A percentile compares a stretch with the other conserved stretches of the same genome.
These are phyloP conservation scores for Linum lewisii DNA, from an alignment of 345 rosid genomes.

Conservation along the genomic window DNA sequence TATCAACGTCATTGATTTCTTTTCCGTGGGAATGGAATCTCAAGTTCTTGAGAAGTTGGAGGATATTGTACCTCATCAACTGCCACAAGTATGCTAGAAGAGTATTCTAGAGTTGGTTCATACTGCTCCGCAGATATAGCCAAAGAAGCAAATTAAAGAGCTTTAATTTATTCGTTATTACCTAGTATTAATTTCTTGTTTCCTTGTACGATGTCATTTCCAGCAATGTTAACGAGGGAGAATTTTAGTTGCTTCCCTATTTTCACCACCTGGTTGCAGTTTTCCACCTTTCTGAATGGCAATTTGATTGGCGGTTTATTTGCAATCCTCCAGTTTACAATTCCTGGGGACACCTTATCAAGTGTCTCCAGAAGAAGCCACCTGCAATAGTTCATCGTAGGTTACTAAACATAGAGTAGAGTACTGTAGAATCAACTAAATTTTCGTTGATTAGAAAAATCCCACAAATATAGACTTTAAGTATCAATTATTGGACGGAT, in stretches of 20 bases:
- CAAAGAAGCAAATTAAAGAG: slow-evolving; percentile 10
- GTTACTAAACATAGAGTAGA: neutral
- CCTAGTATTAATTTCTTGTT: slow-evolving; percentile 88
- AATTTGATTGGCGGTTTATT: slow-evolving; percentile 92
- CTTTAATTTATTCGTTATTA: slow-evolving; percentile 8
- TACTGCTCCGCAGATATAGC: neutral
- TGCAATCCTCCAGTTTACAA: slow-evolving; percentile 86
- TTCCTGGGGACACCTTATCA: slow-evolving; percentile 88
- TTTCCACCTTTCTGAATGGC: slow-evolving; percentile 96
- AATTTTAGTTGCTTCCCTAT: slow-evolving; percentile 90
- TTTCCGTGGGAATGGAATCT: slow-evolving; percentile 86
- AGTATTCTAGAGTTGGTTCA: neutral
- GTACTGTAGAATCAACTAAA: neutral
- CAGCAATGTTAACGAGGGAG: slow-evolving; percentile 92
- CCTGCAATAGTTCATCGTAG: slow-evolving; percentile 29
- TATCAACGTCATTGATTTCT: slow-evolving; percentile 75
- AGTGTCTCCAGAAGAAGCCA: slow-evolving; percentile 91
- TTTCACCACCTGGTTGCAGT: slow-evolving; percentile 92
- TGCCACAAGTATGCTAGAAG: slow-evolving; percentile 83
- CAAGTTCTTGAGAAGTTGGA: slow-evolving; percentile 87
- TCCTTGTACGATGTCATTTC: slow-evolving; percentile 91
- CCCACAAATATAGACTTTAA: neutral
- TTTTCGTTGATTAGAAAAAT: neutral
- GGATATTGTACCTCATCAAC: slow-evolving; percentile 84
- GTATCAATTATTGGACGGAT: no score